Evolutionary conservation across 306 rosid genomes (phyloP).

Genomic region (Acacia melanoxylon): DNA sequence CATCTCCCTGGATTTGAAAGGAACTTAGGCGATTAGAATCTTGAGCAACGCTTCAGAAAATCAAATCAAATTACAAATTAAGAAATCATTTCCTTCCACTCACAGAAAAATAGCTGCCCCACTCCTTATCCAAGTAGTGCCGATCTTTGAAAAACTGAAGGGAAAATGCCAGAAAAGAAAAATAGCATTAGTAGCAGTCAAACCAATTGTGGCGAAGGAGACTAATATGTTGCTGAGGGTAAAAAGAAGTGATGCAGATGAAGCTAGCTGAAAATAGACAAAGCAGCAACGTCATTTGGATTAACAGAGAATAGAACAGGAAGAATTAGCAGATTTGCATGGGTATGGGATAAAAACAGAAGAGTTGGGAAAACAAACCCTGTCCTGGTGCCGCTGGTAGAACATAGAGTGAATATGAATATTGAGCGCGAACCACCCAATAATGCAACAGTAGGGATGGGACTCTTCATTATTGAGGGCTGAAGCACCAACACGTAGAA

Average conservation of each 20-base stretch:
- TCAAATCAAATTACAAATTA: background rate
- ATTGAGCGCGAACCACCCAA: background rate
- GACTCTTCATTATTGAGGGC: background rate
- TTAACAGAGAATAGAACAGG: too few species aligned
- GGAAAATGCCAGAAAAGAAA: slow-evolving; percentile 1
- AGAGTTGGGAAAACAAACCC: slow-evolving; percentile 43
- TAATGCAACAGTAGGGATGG: background rate
- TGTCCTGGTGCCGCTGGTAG: slow-evolving; percentile 85
- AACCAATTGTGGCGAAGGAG: slow-evolving; percentile 20
- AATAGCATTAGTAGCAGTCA: slow-evolving; percentile 10
- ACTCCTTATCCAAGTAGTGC: slow-evolving; percentile 94
- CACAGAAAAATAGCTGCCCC: slow-evolving; percentile 86
- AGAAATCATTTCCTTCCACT: slow-evolving; percentile 40
- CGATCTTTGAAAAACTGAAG: slow-evolving; percentile 87
- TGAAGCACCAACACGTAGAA: background rate
- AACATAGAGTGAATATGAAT: slow-evolving; percentile 32
- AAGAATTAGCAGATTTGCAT: background rate
- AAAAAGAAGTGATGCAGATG: slow-evolving; percentile 2
- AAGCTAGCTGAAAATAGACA: slow-evolving; percentile 5
- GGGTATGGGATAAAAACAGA: background rate
- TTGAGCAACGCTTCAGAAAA: background rate
- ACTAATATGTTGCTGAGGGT: too few species aligned
- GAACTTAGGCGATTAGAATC: slow-evolving; percentile 1
- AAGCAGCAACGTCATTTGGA: slow-evolving; percentile 11
- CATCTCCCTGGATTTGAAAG: slow-evolving; percentile 58